phyloP scores from a whole-genome alignment of 2,329 filamentous ascomycete species.

The Claviceps pazoutovae region DNA sequence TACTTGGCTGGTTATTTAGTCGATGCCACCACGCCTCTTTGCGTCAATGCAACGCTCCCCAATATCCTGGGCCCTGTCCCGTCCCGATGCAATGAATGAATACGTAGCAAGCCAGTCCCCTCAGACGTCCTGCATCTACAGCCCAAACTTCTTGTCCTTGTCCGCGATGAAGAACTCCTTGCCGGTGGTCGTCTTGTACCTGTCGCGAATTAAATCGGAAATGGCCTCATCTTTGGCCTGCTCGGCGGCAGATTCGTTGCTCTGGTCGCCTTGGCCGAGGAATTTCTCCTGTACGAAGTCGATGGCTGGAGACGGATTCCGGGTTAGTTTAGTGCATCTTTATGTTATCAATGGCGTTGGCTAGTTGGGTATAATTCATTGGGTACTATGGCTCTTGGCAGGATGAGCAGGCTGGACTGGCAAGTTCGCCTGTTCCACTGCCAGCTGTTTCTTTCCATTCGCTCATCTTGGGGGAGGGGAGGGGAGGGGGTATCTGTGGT shows the following conservation, averaged over 20 bases:
- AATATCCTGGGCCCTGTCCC: no score
- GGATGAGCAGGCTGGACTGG: no score
- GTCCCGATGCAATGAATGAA: no score
- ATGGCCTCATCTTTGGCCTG: conserved; percentile 77
- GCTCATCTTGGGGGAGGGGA: neutral
- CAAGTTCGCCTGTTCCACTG: no score
- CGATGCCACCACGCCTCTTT: no score
- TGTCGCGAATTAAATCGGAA: conserved; percentile 52
- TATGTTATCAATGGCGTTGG: neutral
- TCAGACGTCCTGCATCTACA: neutral
- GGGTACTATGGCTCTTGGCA: no score
- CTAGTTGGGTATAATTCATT: neutral
- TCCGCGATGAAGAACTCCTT: conserved; percentile 56
- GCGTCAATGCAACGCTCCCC: no score
- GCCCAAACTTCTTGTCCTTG: conserved; percentile 37
- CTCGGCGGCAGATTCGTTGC: conserved; percentile 59
- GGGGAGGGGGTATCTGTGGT: neutral
- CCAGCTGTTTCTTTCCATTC: neutral
- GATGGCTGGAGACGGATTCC: conserved; percentile 37
- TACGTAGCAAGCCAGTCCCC: no score
- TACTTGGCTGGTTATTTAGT: no score
- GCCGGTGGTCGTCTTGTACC: conserved; percentile 58
- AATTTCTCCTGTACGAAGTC: conserved; percentile 68
- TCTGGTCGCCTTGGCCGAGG: conserved; percentile 54
- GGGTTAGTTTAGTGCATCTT: neutral